Evolutionary conservation across 768 basidiomycete genomes (phyloP).

Genomic region (Inosperma sp.): DNA sequence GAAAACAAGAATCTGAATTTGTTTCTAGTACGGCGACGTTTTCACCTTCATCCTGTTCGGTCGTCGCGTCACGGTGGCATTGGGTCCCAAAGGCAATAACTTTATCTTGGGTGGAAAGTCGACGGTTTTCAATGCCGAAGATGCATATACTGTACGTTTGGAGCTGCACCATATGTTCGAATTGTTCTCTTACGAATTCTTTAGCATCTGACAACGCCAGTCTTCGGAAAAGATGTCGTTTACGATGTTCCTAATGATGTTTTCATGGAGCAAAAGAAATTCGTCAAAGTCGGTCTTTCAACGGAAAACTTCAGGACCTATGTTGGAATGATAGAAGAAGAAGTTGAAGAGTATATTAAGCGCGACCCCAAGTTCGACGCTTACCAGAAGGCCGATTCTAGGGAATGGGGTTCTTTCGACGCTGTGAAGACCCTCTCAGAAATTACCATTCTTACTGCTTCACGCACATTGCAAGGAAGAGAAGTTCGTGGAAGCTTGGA

Average conservation of each 20-base stretch:
- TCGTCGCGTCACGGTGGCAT: conserved; percentile 82
- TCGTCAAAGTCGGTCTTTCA: conserved; percentile 93
- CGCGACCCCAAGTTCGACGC: conserved; percentile 58
- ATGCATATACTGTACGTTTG: conserved; percentile 79
- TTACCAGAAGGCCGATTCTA: conserved; percentile 60
- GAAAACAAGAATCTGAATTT: background rate
- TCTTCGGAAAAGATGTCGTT: conserved; percentile 96
- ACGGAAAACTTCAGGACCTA: conserved; percentile 88
- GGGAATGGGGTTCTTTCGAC: conserved; percentile 78
- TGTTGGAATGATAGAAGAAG: conserved; percentile 72
- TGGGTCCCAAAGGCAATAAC: conserved; percentile 91
- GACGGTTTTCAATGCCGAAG: conserved; percentile 89
- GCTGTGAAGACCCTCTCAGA: conserved; percentile 70
- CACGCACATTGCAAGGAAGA: conserved; percentile 87
- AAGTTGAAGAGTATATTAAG: conserved; percentile 66
- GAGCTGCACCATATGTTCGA: background rate
- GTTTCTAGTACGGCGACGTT: conserved; percentile 82
- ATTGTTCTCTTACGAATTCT: conserved; percentile 7
- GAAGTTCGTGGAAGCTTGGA: conserved; percentile 80
- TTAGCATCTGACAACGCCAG: conserved; percentile 87
- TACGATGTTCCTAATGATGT: conserved; percentile 95
- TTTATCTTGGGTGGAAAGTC: conserved; percentile 93
- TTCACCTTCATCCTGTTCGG: conserved; percentile 94
- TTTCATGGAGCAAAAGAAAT: conserved; percentile 99
- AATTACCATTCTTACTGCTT: conserved; percentile 92